These are phyloP conservation scores for Fusarium redolens DNA, from an alignment of 2,329 filamentous ascomycete species.

Conservation along the genomic window DNA sequence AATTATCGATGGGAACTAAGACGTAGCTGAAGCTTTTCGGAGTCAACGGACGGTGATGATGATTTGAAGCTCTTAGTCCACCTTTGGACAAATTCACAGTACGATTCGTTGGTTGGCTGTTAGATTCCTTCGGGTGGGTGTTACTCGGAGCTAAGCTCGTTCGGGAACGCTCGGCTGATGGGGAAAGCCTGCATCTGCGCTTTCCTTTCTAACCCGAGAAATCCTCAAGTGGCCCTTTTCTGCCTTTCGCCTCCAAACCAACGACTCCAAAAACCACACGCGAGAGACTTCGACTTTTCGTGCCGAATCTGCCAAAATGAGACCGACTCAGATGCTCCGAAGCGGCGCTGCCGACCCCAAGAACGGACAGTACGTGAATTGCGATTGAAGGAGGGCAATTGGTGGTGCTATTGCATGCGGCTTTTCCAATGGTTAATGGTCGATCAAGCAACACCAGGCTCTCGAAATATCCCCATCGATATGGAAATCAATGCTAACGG, in stretches of 20 bases:
- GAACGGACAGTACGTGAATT: slow-evolving; percentile 52
- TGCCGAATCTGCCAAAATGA: slow-evolving; percentile 51
- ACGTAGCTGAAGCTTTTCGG: slow-evolving; percentile 42
- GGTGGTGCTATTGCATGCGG: slow-evolving; percentile 43
- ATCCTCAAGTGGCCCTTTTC: slow-evolving; percentile 46
- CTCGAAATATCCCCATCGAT: slow-evolving; percentile 21
- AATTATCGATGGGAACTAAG: slow-evolving; percentile 19
- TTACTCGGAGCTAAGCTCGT: slow-evolving; percentile 46
- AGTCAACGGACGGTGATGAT: slow-evolving; percentile 41
- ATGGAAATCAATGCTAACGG: slow-evolving; percentile 40
- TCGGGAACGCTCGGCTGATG: slow-evolving; percentile 52
- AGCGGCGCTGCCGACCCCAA: slow-evolving; percentile 48
- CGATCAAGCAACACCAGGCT: slow-evolving; percentile 17
- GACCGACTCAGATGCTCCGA: slow-evolving; percentile 55
- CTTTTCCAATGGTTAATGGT: slow-evolving; percentile 46
- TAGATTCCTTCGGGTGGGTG: slow-evolving; percentile 19
- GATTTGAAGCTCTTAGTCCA: slow-evolving; percentile 44
- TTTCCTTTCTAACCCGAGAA: slow-evolving; percentile 45
- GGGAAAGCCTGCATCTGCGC: slow-evolving; percentile 38
- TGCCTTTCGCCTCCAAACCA: slow-evolving; percentile 42
- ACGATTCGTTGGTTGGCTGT: slow-evolving; percentile 36
- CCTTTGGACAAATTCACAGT: slow-evolving; percentile 35
- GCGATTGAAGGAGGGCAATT: slow-evolving; percentile 31
- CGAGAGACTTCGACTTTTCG: slow-evolving; percentile 36
- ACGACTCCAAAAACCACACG: slow-evolving; percentile 35